These are phyloP conservation scores for Phoma sp. DNA, from an alignment of 2,329 filamentous ascomycete genomes.

Conservation along the genomic window DNA sequence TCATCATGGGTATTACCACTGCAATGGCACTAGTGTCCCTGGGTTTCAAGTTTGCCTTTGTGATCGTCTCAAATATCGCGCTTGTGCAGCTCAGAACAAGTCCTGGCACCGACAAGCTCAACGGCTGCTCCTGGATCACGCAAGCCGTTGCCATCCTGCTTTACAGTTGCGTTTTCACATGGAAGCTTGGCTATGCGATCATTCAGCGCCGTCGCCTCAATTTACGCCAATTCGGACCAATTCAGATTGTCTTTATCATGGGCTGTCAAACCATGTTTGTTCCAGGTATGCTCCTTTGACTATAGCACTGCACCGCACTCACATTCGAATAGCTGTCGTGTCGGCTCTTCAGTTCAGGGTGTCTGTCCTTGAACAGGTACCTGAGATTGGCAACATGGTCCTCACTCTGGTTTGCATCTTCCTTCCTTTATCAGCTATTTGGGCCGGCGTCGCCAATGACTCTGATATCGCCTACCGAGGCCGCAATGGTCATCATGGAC, in stretches of 20 bases:
- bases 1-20: conserved; percentile 56
- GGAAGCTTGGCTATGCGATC: conserved; percentile 66
- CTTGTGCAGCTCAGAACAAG: conserved; percentile 43
- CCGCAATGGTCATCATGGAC: conserved; percentile 34
- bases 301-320: conserved; percentile 19
- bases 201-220: conserved; percentile 62
- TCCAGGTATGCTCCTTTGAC: conserved; percentile 56
- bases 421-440: conserved; percentile 70
- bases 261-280: conserved; percentile 70
- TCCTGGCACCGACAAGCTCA: conserved; percentile 29
- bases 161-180: conserved; percentile 67
- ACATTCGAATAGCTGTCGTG: conserved; percentile 61
- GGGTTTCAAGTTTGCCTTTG: conserved; percentile 60
- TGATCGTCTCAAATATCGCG: conserved; percentile 55
- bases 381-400: conserved; percentile 61
- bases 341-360: conserved; percentile 62
- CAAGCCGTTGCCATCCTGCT: conserved; percentile 64
- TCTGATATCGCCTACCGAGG: conserved; percentile 24
- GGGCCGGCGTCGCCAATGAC: conserved; percentile 57
- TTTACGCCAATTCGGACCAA: conserved; percentile 65
- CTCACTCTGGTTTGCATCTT: conserved; percentile 66
- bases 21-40: conserved; percentile 59
- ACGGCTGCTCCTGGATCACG: conserved; percentile 54
- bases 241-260: conserved; percentile 72
- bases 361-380: conserved; percentile 52